Evolutionary conservation across 257 asterid species (phyloP), one percentile per base, ranked within the genome.

Genomic region (Petunia axillaris): DNA sequence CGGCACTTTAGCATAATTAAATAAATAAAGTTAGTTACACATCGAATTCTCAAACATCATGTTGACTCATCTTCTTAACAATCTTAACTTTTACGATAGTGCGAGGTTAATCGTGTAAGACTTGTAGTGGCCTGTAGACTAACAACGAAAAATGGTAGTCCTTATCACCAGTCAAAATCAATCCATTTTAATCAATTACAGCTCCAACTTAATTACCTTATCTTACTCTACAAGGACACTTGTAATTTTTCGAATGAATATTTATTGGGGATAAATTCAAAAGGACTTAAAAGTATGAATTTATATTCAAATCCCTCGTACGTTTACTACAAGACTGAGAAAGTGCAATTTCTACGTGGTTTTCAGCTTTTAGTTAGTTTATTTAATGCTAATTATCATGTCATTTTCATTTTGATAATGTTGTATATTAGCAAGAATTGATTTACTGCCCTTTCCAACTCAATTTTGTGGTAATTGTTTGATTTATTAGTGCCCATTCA

Each of bases 91-190:
- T 48, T 35, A 71, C 9, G 43, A 68, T 4, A 44, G 4, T 68
- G 8, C 25, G 6, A 46, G 43, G 59, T 70, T 70, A 48, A 70
- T 5, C 59, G 77, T 71, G 58, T 5, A 44, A 70, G n/a, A 16
- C 57, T n/a, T 9, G 6, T 36, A 63, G 43, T 63, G 68, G 44
- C 44, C 37, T 44, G 16, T 46, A 7, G 13, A 35, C 77, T 71
- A 11, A 71, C 43, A 11, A 71, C 41, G n/a, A 71, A 4, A 5
- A 71, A 48, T 25, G 2, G 2, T 25, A 48, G 44, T 71, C 60
- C 60, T 35, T 11, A 71, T 71, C 77, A 71, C 8, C 50, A 0
- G 60, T 71, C 77, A 48, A 48, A 71, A 71, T 71, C 60, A 71
- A 48, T 71, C 11, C 44, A 71, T 5, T 48, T 71, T 25, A 4